Evolutionary conservation across 208 protist species (phyloP).

Genomic region (Crithidia acanthocephali): DNA sequence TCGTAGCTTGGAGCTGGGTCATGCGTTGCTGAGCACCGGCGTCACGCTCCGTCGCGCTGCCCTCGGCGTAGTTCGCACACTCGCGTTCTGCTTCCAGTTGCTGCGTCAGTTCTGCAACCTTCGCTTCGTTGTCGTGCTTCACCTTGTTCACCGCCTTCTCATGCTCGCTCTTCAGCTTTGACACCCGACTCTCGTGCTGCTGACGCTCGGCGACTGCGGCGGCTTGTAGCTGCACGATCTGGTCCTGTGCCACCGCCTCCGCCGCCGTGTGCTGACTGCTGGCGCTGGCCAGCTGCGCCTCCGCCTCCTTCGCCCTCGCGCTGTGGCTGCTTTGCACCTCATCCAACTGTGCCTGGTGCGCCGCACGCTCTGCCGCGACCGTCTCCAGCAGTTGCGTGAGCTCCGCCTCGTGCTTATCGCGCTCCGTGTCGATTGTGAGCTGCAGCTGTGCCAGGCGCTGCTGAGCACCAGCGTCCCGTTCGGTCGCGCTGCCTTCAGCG

Average conservation of each 20-base stretch:
- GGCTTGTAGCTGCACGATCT: background rate
- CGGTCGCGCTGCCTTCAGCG: conserved; percentile 13
- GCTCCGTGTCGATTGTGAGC: background rate
- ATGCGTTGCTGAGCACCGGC: conserved; percentile 6
- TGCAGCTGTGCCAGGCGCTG: conserved; percentile 18
- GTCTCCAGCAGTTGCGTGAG: conserved; percentile 4
- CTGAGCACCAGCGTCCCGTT: background rate
- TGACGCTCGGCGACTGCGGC: background rate
- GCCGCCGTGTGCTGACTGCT: background rate
- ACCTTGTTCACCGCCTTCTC: conserved; percentile 13
- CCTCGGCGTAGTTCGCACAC: conserved; percentile 16
- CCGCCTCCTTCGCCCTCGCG: conserved; percentile 8
- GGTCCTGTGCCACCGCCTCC: background rate
- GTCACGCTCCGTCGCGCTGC: conserved; percentile 8
- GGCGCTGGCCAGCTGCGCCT: conserved; percentile 12
- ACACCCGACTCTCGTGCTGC: background rate
- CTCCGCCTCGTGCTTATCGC: too few species aligned
- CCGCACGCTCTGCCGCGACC: background rate
- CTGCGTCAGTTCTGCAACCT: conserved; percentile 19
- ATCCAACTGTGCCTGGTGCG: background rate
- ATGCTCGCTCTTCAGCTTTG: background rate
- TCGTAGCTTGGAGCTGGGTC: conserved; percentile 1
- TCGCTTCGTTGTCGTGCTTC: conserved; percentile 1
- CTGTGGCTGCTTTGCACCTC: conserved; percentile 7
- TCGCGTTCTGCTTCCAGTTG: conserved; percentile 21